Evolutionary conservation across 2,329 filamentous ascomycete species (phyloP), one percentile per base, ranked within the genome.

Genomic region (Ophiosphaerella narmari): DNA sequence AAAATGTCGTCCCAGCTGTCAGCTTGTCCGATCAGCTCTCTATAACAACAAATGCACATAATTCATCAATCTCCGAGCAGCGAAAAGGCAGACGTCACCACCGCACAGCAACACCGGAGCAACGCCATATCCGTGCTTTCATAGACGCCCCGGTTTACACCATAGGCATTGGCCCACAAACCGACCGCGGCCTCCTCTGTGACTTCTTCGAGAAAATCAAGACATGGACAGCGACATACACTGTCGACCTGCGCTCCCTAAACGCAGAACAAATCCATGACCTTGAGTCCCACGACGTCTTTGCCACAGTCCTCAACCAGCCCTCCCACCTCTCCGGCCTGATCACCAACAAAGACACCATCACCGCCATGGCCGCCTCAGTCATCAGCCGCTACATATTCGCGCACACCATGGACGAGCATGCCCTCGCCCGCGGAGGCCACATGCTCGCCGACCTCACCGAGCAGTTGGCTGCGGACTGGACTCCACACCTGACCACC

Each of bases 181-280:
- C 53, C 14, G 55, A 56, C 26, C 58, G 58, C 18, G 52, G 52
- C 29, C 47, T 65, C 5, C 45, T 65, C n/a, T 51, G 40, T 33
- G 62, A 65, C 42, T 65, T 60, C 50, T 62, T 65, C 36, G 56
- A 63, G 29, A 49, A 55, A 9, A 59, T 65, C 36, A 52, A 50
- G 16, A 48, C 38, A 11, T 65, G 62, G 62, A 51, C 52, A 16
- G 11, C 37, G 12, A 26, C 23, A 11, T 44, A 60, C 35, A 52
- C 46, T 7, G 40, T 45, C 4, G 35, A 48, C 12, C 32, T 45
- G 23, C 38, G n/a, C 8, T 16, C 52, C 3, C 34, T 55, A 12
- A 34, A 38, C 7, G 40, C 26, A 2, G 21, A 48, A 12, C 47
- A 51, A 31, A 41, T 51, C 13, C 43, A 46, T 9, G 35, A 35